These are phyloP conservation scores for Leccinum glutinopallens DNA, from an alignment of 1,284 basidiomycete species.

Conservation along the genomic window DNA sequence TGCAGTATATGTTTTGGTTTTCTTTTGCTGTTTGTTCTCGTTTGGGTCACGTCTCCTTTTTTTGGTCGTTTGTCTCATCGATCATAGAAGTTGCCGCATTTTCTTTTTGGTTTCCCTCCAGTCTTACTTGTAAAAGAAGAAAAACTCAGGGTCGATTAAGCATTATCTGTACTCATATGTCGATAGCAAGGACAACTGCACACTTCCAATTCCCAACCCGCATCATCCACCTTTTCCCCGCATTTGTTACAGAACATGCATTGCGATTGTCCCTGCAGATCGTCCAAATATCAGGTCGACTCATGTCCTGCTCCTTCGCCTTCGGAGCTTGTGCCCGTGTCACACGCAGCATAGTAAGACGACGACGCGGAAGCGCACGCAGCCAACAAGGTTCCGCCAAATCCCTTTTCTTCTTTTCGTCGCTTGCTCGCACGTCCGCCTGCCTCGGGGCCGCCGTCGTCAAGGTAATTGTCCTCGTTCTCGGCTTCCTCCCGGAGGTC, in stretches of 20 bases:
- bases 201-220: slow-evolving; percentile 13
- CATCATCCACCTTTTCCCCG: slow-evolving; percentile 20
- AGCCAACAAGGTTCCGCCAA: slow-evolving; percentile 66
- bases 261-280: slow-evolving; percentile 38
- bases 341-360: slow-evolving; percentile 22
- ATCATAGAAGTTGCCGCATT: slow-evolving; percentile 35
- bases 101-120: slow-evolving; percentile 2
- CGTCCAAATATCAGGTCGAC: slow-evolving; percentile 33
- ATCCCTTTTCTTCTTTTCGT: slow-evolving; percentile 66
- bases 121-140: slow-evolving; percentile 27
- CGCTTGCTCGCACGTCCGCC: slow-evolving; percentile 44
- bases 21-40: slow-evolving; percentile 20
- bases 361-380: slow-evolving; percentile 19
- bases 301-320: slow-evolving; percentile 34
- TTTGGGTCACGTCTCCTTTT: slow-evolving; percentile 24
- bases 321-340: slow-evolving; percentile 38
- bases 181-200: slow-evolving; percentile 29
- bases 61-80: slow-evolving; percentile 31
- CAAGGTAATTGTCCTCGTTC: slow-evolving; percentile 48
- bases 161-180: slow-evolving; percentile 38
- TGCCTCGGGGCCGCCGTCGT: slow-evolving; percentile 1
- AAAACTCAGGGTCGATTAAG: slow-evolving; percentile 31
- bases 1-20: slow-evolving; percentile 24
- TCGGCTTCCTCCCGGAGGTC: slow-evolving; percentile 67
- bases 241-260: slow-evolving; percentile 43